These are phyloP conservation scores for Ophiostoma tasmaniense DNA, from an alignment of 2,329 filamentous ascomycete species.

Conservation along the genomic window DNA sequence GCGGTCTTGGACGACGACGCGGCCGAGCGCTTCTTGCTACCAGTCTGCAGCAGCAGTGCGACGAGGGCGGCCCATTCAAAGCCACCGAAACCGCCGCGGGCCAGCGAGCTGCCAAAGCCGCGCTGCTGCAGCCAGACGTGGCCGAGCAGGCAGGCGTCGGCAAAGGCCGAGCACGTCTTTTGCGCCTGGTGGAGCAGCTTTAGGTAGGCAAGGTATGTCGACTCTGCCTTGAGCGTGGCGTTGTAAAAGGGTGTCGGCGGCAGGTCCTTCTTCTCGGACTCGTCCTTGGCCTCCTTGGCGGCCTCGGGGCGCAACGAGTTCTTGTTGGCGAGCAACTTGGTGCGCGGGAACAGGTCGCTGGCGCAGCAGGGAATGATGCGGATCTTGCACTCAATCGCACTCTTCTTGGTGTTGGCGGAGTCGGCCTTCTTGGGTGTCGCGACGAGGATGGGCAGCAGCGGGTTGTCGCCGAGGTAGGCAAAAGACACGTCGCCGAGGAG, in stretches of 20 bases:
- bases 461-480: constrained; percentile 62
- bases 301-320: constrained; percentile 59
- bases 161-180: constrained; percentile 62
- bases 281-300: constrained; percentile 30
- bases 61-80: constrained; percentile 85
- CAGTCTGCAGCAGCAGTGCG: constrained; percentile 71
- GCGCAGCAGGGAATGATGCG: constrained; percentile 65
- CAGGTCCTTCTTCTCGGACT: constrained; percentile 20
- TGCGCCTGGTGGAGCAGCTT: constrained; percentile 63
- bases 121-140: constrained; percentile 84
- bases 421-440: constrained; percentile 22
- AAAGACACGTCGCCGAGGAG: constrained; percentile 53
- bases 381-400: constrained; percentile 44
- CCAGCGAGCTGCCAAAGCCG: constrained; percentile 63
- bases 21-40: constrained; percentile 39
- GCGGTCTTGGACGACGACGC: constrained; percentile 26
- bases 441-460: constrained; percentile 60
- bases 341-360: constrained; percentile 57
- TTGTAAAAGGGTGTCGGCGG: constrained; percentile 79
- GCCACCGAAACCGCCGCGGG: constrained; percentile 76
- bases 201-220: constrained; percentile 63
- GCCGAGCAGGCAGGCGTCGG: constrained; percentile 78
- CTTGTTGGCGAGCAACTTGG: constrained; percentile 61
- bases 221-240: constrained; percentile 70
- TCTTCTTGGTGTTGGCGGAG: constrained; percentile 17